Percentiles rank a stretch among this genome's conserved stretches.
Conservation (phyloP, 495 filamentous ascomycete species). For the Coniosporium apollinis region DNA sequence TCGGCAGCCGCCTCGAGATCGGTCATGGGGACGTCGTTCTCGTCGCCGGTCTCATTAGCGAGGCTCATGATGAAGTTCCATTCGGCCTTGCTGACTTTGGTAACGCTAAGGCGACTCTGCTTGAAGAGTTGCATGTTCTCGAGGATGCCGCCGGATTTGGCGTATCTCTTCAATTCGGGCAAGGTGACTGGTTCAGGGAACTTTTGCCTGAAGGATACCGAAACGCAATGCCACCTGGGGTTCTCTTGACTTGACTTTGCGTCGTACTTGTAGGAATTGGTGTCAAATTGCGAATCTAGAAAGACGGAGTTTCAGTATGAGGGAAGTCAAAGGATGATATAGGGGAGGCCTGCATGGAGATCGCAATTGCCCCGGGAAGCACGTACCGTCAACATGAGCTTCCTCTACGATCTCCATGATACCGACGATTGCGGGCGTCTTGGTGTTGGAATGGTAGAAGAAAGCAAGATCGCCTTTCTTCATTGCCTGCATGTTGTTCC, state of each 20-base stretch:
- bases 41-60: conserved; percentile 10
- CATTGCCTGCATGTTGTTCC: conserved; percentile 83
- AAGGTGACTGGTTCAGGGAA: conserved; percentile 56
- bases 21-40: no score
- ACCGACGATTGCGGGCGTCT: conserved; percentile 79
- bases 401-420: conserved; percentile 83
- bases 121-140: conserved; percentile 71
- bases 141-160: conserved; percentile 42
- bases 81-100: conserved; percentile 50
- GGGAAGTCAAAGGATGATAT: neutral
- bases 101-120: conserved; percentile 67
- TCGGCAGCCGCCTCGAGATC: no score
- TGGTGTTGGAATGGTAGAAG: conserved; percentile 96
- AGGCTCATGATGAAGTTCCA: conserved; percentile 63
- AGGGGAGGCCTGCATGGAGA: neutral
- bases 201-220: conserved; percentile 72
- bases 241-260: conserved; percentile 51
- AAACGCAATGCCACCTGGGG: conserved; percentile 78
- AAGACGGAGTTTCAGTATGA: conserved; percentile 6
- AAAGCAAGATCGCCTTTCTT: conserved; percentile 81
- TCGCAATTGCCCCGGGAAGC: neutral
- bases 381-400: conserved; percentile 58
- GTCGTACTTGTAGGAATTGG: conserved; percentile 68
- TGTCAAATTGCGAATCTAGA: conserved; percentile 64
- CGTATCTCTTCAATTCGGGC: conserved; percentile 50